These are phyloP conservation scores for Zalaria sp. DNA, from an alignment of 2,329 filamentous ascomycete species.

Conservation along the genomic window DNA sequence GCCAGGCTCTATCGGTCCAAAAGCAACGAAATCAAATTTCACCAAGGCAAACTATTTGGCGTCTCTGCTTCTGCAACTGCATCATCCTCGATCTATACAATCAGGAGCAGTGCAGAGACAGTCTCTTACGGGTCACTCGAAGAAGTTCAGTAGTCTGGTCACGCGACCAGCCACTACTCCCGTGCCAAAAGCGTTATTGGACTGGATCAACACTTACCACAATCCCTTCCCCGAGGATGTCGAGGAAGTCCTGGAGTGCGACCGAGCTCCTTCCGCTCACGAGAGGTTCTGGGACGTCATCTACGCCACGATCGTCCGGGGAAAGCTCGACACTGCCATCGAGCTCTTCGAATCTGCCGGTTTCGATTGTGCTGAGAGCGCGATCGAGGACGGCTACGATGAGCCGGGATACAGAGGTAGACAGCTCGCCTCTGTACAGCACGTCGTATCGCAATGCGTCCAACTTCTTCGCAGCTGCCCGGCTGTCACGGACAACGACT, in stretches of 20 bases:
- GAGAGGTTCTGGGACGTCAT: constrained; percentile 74
- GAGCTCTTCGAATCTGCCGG: constrained; percentile 58
- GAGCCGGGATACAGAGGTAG: constrained; percentile 57
- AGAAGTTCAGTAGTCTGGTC: constrained; percentile 2
- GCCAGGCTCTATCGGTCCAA: constrained; percentile 18
- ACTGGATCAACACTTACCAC: constrained; percentile 70
- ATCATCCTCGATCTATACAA: constrained; percentile 45
- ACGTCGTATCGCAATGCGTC: constrained; percentile 54
- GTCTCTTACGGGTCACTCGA: constrained; percentile 10
- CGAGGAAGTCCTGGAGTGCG: constrained; percentile 46
- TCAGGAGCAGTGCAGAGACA: constrained; percentile 15
- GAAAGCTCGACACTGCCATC: constrained; percentile 54
- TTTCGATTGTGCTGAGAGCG: constrained; percentile 60
- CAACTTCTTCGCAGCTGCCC: constrained; percentile 62
- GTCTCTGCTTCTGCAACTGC: constrained; percentile 61
- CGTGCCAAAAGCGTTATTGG: constrained; percentile 63
- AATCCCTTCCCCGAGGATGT: constrained; percentile 56
- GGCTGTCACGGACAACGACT: constrained; percentile 49
- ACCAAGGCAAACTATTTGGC: constrained; percentile 71
- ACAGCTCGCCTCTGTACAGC: constrained; percentile 65
- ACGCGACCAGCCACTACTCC: constrained; percentile 22
- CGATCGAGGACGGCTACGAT: constrained; percentile 41
- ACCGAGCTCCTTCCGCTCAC: constrained; percentile 63
- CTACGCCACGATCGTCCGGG: constrained; percentile 60
- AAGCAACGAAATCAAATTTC: constrained; percentile 42